These are phyloP conservation scores for Achaetomiella virescens DNA, from an alignment of 495 filamentous ascomycete genomes.

Conservation along the genomic window DNA sequence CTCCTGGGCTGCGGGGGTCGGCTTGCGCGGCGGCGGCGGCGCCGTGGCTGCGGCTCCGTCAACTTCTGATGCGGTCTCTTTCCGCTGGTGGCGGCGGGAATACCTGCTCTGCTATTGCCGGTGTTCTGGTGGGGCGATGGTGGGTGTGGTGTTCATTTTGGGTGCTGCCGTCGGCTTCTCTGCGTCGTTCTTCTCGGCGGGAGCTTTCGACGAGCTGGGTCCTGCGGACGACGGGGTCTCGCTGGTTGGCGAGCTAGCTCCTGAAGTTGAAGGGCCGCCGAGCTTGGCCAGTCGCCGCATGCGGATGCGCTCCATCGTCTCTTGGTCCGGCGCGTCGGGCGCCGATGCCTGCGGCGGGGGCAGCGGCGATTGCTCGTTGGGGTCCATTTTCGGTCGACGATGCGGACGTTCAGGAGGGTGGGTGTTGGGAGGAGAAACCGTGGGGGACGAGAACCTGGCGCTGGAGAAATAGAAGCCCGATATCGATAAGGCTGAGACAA, in stretches of 20 bases:
- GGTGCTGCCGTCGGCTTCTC: constrained; percentile 3
- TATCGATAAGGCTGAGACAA: background rate
- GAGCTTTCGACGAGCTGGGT: constrained; percentile 4
- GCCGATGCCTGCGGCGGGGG: constrained; percentile 17
- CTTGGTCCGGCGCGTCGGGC: constrained; percentile 29
- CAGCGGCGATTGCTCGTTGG: constrained; percentile 18
- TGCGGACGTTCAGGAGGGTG: background rate
- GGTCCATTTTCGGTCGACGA: constrained; percentile 23
- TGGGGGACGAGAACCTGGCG: background rate
- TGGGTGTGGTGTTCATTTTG: background rate
- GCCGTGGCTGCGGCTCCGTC: constrained; percentile 23
- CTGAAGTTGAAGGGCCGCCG: constrained; percentile 21
- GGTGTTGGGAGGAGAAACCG: background rate
- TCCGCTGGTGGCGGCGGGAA: constrained; percentile 2
- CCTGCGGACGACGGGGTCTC: constrained; percentile 3
- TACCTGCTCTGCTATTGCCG: constrained; percentile 24
- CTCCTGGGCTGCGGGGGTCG: constrained; percentile 26
- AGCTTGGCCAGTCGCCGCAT: constrained; percentile 38
- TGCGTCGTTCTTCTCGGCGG: background rate
- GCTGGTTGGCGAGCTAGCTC: constrained; percentile 8
- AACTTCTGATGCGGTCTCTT: constrained; percentile 28
- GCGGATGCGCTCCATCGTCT: constrained; percentile 38
- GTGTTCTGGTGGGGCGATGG: constrained; percentile 4
- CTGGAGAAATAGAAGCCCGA: background rate
- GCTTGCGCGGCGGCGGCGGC: constrained; percentile 25